These are phyloP conservation scores for Solanum hybrid DNA, from an alignment of 305 asterid genomes.

Conservation along the genomic window DNA sequence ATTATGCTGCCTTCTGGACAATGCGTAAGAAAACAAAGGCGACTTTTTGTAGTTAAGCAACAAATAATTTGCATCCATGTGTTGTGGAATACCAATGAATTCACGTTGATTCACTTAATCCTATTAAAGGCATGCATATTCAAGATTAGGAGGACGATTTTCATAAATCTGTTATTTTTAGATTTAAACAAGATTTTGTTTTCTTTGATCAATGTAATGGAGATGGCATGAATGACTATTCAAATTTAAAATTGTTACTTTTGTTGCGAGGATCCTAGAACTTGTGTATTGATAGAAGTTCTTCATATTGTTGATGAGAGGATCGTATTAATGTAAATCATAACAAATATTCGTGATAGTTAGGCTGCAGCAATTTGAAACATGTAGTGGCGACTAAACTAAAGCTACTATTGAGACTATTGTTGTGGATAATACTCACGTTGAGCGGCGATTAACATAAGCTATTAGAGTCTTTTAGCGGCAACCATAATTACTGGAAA, in stretches of 20 bases:
- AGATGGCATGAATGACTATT: neutral
- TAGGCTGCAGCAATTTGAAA: neutral
- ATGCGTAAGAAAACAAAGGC: slow-evolving; percentile 51
- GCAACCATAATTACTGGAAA: neutral
- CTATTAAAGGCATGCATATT: neutral
- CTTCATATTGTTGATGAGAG: neutral
- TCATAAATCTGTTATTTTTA: neutral
- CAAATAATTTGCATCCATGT: neutral
- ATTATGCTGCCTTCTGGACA: slow-evolving; percentile 85
- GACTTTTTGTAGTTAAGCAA: neutral
- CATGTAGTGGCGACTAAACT: neutral
- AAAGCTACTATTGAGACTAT: neutral
- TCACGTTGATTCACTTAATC: neutral
- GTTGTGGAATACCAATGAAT: neutral
- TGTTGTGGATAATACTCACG: neutral
- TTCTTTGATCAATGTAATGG: neutral
- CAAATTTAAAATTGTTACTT: neutral
- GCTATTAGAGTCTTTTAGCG: neutral
- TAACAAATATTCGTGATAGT: neutral
- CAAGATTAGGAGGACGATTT: neutral
- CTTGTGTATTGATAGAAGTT: neutral
- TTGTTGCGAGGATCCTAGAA: neutral
- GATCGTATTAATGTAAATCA: neutral
- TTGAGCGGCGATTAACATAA: neutral
- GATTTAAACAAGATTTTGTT: neutral